Evolutionary conservation across 2,329 filamentous ascomycete genomes (phyloP), one percentile per base, ranked within the genome.

Genomic region (Cladosporium sp.): DNA sequence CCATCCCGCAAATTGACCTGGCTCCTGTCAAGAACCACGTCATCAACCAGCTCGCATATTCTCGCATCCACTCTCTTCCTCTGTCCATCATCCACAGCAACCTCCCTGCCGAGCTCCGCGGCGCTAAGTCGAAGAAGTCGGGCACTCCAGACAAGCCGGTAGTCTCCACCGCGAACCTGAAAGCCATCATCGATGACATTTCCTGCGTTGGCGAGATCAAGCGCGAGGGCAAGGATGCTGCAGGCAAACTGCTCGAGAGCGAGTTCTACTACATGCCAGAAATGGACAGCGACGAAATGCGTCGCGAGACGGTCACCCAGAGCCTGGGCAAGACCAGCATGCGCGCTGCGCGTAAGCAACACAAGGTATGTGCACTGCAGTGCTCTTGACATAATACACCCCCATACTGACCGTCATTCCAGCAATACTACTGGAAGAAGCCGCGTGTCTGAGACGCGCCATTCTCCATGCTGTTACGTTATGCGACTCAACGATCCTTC

Each of bases 221-320:
- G 48, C 85, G 93, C 37, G 85, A 92, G 68, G 93, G 93, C 66
- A 98, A 97, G 70, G 93, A 98, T 67, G 93, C 93, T 4, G 92
- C 93, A 0, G 93, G 93, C 60, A 93, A 96, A 74, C 75, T 85
- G 6, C 80, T 98, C 1, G 92, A 98, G 76, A 95, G 88, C 75
- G 91, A 98, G 70, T 97, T 95, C 69, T 97, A 97, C 72, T 98
- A 98, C 66, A 78, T 96, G 7, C 87, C 91, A 0, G 92, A 97
- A 69, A 79, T 83, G 64, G 93, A 98, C 66, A 76, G 79, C 2
- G 90, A 97, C 66, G 80, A 84, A 58, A 82, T 86, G 66, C 82
- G 92, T 55, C 82, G 87, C 48, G 81, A 89, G 50, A 87, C 90
- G 18, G 89, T 96, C 11, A 89, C 91, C 1, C 85, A 91, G 60